A percentile compares a stretch with the other conserved stretches of the same genome.
Conservation (phyloP, 768 basidiomycete species). For the Lactarius vividus region DNA sequence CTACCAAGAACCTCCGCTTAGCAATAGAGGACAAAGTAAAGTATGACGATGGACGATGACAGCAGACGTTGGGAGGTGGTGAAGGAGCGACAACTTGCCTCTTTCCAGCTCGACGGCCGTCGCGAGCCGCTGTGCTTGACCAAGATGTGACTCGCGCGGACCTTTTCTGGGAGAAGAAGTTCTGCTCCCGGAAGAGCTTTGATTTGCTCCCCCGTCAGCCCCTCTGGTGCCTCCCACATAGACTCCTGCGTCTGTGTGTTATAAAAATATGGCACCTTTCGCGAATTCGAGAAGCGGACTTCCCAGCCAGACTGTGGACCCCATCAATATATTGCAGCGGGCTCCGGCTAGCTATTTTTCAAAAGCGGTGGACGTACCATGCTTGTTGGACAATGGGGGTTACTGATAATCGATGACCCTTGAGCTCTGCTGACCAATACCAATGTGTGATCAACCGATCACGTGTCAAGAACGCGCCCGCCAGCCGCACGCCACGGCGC, state of each 20-base stretch:
- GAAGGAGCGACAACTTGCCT: constrained; percentile 45
- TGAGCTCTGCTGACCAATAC: not conserved
- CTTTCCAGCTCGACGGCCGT: constrained; percentile 81
- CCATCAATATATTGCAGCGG: not conserved
- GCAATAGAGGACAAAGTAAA: not conserved
- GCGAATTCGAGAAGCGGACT: constrained; percentile 80
- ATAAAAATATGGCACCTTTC: constrained; percentile 84
- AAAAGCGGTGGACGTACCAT: constrained; percentile 13
- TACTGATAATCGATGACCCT: no score
- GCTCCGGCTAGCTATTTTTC: not conserved
- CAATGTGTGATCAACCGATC: not conserved
- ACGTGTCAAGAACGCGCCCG: constrained; percentile 5
- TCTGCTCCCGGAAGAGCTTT: constrained; percentile 64
- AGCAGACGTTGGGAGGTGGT: constrained; percentile 3
- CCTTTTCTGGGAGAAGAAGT: constrained; percentile 53
- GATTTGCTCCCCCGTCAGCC: constrained; percentile 60
- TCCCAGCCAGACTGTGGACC: constrained; percentile 55
- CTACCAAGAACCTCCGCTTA: constrained; percentile 37
- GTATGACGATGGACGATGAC: not conserved
- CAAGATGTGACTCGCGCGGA: constrained; percentile 92
- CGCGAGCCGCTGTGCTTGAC: constrained; percentile 86
- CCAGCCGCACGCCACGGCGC: not conserved
- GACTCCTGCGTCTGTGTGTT: constrained; percentile 68
- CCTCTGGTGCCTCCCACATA: constrained; percentile 73
- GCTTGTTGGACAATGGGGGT: not conserved